A percentile compares a stretch with the other conserved stretches of the same genome.
Conservation (phyloP, 345 rosid species). For the Lepidium didymum region DNA sequence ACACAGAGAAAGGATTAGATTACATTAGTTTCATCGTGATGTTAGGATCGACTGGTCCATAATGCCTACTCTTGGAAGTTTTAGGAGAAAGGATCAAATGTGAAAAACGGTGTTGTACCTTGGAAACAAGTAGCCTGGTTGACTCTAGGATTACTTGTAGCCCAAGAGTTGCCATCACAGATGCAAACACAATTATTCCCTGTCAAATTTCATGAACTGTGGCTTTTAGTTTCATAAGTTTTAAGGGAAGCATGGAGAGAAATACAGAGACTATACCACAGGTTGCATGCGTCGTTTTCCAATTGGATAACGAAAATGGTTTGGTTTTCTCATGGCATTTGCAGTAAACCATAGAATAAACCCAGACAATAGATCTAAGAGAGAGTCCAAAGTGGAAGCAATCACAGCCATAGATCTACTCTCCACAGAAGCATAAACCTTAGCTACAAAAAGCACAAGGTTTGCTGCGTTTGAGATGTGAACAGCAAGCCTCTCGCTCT, state of each 20-base stretch:
- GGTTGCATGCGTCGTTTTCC: constrained; percentile 92
- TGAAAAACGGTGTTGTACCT: constrained; percentile 17
- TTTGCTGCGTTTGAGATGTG: constrained; percentile 54
- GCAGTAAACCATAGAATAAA: constrained; percentile 84
- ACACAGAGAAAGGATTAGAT: not conserved
- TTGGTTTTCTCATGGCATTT: constrained; percentile 68
- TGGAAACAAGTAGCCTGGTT: constrained; percentile 33
- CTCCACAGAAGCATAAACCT: constrained; percentile 64
- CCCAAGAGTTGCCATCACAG: constrained; percentile 61
- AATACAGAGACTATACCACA: constrained; percentile 45
- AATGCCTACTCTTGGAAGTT: not conserved
- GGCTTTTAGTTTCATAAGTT: not conserved
- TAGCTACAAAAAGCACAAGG: constrained; percentile 63
- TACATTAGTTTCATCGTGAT: not conserved
- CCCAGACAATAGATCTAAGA: constrained; percentile 76
- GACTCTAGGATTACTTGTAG: constrained; percentile 50
- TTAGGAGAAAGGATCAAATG: not conserved
- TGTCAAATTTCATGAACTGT: constrained; percentile 10
- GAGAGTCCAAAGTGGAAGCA: constrained; percentile 82
- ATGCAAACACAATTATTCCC: constrained; percentile 62
- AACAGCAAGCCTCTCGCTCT: constrained; percentile 58
- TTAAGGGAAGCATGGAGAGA: not conserved
- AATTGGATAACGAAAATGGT: constrained; percentile 59
- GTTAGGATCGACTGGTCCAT: not conserved
- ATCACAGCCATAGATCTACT: constrained; percentile 76